Evolutionary conservation across 257 asterid genomes (phyloP).

Genomic region (Penstemon barbatus): DNA sequence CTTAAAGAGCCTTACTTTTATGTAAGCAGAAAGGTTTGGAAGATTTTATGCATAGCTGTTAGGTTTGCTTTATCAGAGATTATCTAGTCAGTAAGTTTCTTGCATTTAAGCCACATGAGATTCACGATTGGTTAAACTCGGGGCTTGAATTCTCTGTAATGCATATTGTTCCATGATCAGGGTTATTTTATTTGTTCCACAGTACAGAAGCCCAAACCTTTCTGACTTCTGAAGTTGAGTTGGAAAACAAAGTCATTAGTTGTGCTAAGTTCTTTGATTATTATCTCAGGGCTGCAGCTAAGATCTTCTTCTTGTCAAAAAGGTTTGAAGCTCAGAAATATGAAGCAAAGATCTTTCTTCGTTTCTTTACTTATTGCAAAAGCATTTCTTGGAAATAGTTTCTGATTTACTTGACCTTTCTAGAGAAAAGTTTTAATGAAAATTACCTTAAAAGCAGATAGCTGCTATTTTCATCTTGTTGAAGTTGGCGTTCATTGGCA

Average conservation of each 20-base stretch:
- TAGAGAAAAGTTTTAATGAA: no score
- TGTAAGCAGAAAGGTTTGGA: not conserved
- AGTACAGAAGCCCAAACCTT: no score
- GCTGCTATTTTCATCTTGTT: conserved; percentile 14
- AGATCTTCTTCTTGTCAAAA: no score
- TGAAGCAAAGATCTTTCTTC: conserved; percentile 3
- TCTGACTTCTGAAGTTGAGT: not conserved
- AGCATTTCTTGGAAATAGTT: not conserved
- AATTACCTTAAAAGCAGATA: not conserved
- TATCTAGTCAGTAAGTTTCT: not conserved
- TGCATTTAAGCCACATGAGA: conserved; percentile 8
- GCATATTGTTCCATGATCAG: not conserved
- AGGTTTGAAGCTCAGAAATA: no score
- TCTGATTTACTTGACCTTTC: no score
- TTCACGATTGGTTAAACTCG: not conserved
- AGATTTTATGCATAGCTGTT: conserved; percentile 9
- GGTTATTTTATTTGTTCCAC: no score
- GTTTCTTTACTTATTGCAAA: conserved; percentile 13
- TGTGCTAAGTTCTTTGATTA: not conserved
- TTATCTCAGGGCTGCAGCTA: conserved; percentile 10
- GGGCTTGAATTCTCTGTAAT: not conserved
- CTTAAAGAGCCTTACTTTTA: no score
- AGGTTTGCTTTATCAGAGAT: conserved; percentile 1
- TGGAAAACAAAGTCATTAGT: conserved; percentile 8
- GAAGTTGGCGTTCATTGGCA: conserved; percentile 8